phyloP scores from a whole-genome alignment of 371 early-diverging fungal genomes.

The Funneliformis caledonium region DNA sequence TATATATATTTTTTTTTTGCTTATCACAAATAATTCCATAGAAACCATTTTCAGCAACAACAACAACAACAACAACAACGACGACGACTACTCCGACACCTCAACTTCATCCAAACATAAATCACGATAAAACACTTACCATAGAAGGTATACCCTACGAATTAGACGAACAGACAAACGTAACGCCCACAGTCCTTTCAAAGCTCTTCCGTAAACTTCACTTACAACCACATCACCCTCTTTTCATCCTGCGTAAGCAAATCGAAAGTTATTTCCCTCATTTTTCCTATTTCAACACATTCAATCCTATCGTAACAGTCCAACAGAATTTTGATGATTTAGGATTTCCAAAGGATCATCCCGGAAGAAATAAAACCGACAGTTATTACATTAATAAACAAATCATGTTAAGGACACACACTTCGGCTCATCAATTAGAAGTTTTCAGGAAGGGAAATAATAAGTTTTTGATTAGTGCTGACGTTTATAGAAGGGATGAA shows the following conservation, averaged over 20 bases:
- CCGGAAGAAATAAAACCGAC: conserved; percentile 81
- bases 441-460: conserved; percentile 57
- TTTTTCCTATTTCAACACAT: conserved; percentile 66
- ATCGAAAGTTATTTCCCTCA: conserved; percentile 74
- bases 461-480: conserved; percentile 86
- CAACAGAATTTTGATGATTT: conserved; percentile 93
- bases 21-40: neutral
- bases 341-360: conserved; percentile 82
- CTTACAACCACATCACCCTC: conserved; percentile 79
- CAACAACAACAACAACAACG: neutral
- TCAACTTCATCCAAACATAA: neutral
- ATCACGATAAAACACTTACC: neutral
- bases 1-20: too few species aligned
- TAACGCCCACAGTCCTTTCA: conserved; percentile 73
- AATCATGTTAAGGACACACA: conserved; percentile 89
- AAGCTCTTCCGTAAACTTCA: conserved; percentile 82
- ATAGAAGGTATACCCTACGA: conserved; percentile 60
- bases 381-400: conserved; percentile 90
- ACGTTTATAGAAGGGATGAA: conserved; percentile 97
- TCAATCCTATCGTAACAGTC: conserved; percentile 83
- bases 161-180: conserved; percentile 80
- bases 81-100: neutral
- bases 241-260: conserved; percentile 80
- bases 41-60: neutral
- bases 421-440: conserved; percentile 92